Evolutionary conservation across 2,329 filamentous ascomycete species (phyloP).

Genomic region (Alternaria brassicae): DNA sequence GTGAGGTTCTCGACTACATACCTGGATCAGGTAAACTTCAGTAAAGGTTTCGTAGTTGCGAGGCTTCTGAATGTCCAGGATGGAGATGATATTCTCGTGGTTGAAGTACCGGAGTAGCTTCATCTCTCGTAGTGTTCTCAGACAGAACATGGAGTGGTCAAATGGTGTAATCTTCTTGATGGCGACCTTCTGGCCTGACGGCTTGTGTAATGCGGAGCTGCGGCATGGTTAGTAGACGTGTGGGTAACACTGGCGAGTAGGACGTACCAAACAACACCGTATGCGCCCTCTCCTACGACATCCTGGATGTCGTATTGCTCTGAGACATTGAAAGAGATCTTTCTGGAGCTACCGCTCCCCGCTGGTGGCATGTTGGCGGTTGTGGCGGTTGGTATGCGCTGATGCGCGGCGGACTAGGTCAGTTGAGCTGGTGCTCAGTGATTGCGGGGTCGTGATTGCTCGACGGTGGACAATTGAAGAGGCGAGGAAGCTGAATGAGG

Average conservation of each 20-base stretch:
- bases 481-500: neutral
- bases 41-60: constrained; percentile 95
- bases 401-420: constrained; percentile 22
- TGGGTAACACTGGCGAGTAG: constrained; percentile 3
- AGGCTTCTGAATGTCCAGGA: constrained; percentile 98
- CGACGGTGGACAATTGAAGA: neutral
- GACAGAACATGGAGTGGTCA: constrained; percentile 98
- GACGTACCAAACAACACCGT: constrained; percentile 95
- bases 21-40: constrained; percentile 98
- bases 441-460: constrained; percentile 18
- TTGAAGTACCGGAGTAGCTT: constrained; percentile 99
- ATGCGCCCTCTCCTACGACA: constrained; percentile 97
- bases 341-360: constrained; percentile 68
- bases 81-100: constrained; percentile 99
- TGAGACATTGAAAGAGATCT: constrained; percentile 99
- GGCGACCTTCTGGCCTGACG: constrained; percentile 95
- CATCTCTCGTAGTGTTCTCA: constrained; percentile 97
- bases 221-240: constrained; percentile 27
- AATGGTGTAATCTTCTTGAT: constrained; percentile 99
- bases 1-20: constrained; percentile 46
- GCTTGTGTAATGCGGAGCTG: constrained; percentile 97
- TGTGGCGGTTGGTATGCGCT: constrained; percentile 28
- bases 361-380: constrained; percentile 47
- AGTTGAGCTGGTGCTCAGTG: constrained; percentile 24
- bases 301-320: constrained; percentile 99